Evolutionary conservation across 108 stramenopile genomes (phyloP).

Genomic region (Nitzschia sp.): DNA sequence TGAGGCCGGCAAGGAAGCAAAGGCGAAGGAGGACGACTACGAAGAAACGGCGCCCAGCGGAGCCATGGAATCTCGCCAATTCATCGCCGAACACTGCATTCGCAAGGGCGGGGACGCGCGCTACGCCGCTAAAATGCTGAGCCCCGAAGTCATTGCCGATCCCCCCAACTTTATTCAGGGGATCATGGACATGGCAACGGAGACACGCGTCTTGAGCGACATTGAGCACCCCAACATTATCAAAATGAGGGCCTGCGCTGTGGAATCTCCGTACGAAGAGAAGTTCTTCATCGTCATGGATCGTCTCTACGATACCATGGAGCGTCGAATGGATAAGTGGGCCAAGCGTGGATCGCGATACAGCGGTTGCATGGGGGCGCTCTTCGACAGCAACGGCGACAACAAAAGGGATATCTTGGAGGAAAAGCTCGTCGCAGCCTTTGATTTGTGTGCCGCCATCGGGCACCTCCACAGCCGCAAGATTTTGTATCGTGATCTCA

Average conservation of each 20-base stretch:
- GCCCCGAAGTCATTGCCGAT: conserved; percentile 12
- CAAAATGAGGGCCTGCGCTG: conserved; percentile 48
- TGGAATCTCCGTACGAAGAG: conserved; percentile 22
- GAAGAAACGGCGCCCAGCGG: conserved; percentile 9
- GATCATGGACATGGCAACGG: conserved; percentile 60
- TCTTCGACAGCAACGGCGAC: conserved; percentile 31
- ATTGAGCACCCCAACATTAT: conserved; percentile 72
- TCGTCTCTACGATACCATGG: conserved; percentile 63
- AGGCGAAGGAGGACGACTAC: background rate
- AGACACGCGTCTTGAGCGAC: conserved; percentile 52
- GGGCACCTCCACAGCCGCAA: conserved; percentile 10
- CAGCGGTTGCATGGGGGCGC: conserved; percentile 30
- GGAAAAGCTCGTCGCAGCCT: conserved; percentile 26
- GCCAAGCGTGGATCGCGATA: conserved; percentile 11
- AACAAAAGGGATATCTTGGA: conserved; percentile 44
- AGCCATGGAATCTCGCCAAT: conserved; percentile 38
- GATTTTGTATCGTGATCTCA: conserved; percentile 26
- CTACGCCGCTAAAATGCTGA: conserved; percentile 48
- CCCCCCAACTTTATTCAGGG: conserved; percentile 25
- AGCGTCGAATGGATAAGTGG: conserved; percentile 49
- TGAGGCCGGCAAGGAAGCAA: background rate
- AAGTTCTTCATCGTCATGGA: conserved; percentile 53
- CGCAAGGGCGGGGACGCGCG: conserved; percentile 49
- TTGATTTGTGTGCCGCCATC: conserved; percentile 17
- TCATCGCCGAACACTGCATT: conserved; percentile 53